Evolutionary conservation across 2,329 filamentous ascomycete species (phyloP).

Genomic region (Venturia nashicola): DNA sequence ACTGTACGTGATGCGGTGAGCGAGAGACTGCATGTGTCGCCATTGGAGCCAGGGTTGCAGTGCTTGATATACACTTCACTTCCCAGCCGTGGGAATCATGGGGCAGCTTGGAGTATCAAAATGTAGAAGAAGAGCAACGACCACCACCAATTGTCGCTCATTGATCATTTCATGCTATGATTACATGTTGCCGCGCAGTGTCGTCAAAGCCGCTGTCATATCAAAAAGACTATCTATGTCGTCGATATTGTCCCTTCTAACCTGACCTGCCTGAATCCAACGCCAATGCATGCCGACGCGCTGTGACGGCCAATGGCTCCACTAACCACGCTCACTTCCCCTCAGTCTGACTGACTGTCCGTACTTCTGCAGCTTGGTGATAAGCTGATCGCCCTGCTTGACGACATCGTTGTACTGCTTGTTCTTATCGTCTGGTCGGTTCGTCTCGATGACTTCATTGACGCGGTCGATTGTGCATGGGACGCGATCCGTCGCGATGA

Average conservation of each 20-base stretch:
- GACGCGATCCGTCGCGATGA: constrained; percentile 89
- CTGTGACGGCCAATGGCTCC: not conserved
- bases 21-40: not conserved
- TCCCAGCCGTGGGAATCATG: too few relatives aligned
- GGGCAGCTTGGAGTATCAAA: too few relatives aligned
- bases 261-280: not conserved
- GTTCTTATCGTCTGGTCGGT: constrained; percentile 97
- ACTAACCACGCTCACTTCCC: constrained; percentile 78
- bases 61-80: too few relatives aligned
- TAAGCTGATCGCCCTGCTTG: constrained; percentile 92
- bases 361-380: constrained; percentile 99
- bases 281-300: not conserved
- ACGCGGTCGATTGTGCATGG: constrained; percentile 97
- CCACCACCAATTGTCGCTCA: not conserved
- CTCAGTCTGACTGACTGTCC: constrained; percentile 89
- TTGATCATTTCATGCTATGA: not conserved
- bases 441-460: constrained; percentile 94
- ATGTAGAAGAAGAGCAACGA: too few relatives aligned
- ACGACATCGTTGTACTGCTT: constrained; percentile 98
- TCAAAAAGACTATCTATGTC: not conserved
- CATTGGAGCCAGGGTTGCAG: not conserved
- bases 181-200: not conserved
- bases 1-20: not conserved
- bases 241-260: not conserved
- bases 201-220: not conserved